Conservation (phyloP, 352 stramenopile species). For the Phytopythium cucurbitacearum region DNA sequence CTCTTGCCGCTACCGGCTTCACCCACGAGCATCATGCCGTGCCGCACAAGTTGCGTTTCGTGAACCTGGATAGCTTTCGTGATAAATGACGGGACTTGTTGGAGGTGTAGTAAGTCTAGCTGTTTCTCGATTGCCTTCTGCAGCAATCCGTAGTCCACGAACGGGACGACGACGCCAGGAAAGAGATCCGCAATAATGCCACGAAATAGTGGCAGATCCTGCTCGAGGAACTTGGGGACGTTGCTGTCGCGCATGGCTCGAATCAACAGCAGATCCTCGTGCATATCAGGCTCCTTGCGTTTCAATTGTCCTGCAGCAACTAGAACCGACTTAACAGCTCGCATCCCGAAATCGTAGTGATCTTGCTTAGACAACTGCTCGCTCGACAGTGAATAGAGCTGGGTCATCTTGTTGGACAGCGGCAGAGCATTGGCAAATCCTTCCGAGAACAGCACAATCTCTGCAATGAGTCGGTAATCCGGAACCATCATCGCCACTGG, state of each 20-base stretch:
- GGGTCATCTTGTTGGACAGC: conserved; percentile 93
- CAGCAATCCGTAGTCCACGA: conserved; percentile 91
- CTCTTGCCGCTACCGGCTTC: conserved; percentile 89
- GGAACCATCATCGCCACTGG: conserved; percentile 95
- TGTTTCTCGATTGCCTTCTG: conserved; percentile 88
- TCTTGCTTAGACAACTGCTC: conserved; percentile 94
- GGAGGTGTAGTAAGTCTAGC: conserved; percentile 62
- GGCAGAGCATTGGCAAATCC: conserved; percentile 91
- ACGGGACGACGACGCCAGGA: conserved; percentile 90
- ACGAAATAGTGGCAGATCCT: conserved; percentile 92
- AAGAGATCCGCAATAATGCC: conserved; percentile 95
- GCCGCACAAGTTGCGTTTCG: conserved; percentile 88
- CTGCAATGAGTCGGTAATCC: conserved; percentile 92
- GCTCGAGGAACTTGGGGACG: conserved; percentile 94
- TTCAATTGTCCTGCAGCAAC: conserved; percentile 93
- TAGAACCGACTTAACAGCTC: conserved; percentile 92
- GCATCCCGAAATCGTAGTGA: conserved; percentile 95
- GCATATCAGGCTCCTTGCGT: conserved; percentile 91
- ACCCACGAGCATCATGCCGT: conserved; percentile 95
- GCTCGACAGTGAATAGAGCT: conserved; percentile 91
- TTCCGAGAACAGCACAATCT: conserved; percentile 94
- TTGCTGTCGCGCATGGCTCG: conserved; percentile 96
- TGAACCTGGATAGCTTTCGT: conserved; percentile 87
- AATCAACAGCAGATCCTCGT: conserved; percentile 93
- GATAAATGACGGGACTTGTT: conserved; percentile 85